Percentiles rank a stretch among this genome's conserved stretches.
Evolutionary conservation across 2,329 filamentous ascomycete genomes (phyloP).

Genomic region (Penicillium sp.): DNA sequence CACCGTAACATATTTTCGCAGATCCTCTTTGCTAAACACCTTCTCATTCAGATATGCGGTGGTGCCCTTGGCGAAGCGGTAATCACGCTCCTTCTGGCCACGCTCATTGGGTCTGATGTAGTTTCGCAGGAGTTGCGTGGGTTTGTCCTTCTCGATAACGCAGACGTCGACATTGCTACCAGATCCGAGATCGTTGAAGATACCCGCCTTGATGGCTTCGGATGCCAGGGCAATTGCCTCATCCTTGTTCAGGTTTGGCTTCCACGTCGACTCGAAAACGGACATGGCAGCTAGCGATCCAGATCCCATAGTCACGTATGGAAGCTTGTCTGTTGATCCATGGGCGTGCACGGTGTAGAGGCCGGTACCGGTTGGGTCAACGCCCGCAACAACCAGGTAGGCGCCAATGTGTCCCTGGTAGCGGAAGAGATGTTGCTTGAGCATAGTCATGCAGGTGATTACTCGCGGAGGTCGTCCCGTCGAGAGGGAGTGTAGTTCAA

Average conservation of each 20-base stretch:
- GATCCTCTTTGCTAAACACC: constrained; percentile 90
- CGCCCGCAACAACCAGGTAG: constrained; percentile 95
- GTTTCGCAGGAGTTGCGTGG: constrained; percentile 82
- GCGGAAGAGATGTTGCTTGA: constrained; percentile 99
- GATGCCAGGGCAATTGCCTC: constrained; percentile 82
- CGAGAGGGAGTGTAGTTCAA: constrained; percentile 95
- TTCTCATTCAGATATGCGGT: constrained; percentile 96
- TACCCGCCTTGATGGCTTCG: constrained; percentile 92
- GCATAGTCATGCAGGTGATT: constrained; percentile 98
- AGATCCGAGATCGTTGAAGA: constrained; percentile 97
- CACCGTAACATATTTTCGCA: constrained; percentile 91
- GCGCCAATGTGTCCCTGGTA: constrained; percentile 98
- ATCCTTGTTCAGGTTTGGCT: constrained; percentile 73
- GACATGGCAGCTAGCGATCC: constrained; percentile 97
- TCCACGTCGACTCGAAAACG: constrained; percentile 97
- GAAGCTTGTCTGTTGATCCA: constrained; percentile 97
- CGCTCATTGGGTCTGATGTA: constrained; percentile 93
- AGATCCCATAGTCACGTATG: constrained; percentile 98
- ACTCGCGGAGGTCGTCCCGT: constrained; percentile 96
- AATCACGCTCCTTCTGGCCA: constrained; percentile 88
- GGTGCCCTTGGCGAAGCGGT: constrained; percentile 88
- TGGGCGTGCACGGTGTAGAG: constrained; percentile 99
- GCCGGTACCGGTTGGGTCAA: constrained; percentile 92
- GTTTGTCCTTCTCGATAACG: constrained; percentile 94
- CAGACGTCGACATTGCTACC: constrained; percentile 98